Evolutionary conservation across 176 grass and related monocot genomes (phyloP), one percentile per base, ranked within the genome.

Genomic region (Tuctoria greenei): DNA sequence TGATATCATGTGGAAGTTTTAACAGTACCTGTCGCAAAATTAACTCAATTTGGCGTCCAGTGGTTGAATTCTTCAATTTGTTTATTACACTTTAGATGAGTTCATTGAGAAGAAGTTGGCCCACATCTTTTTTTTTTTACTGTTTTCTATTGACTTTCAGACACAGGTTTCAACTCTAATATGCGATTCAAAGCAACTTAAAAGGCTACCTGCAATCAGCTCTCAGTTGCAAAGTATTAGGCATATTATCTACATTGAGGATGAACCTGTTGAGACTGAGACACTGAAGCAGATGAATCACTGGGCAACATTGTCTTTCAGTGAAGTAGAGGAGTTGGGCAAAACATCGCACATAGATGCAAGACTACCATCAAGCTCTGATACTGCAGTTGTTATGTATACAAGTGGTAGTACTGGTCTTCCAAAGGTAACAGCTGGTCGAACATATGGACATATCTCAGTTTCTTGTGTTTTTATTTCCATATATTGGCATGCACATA

Each of bases 331-430:
- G 78, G 71, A 82, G 16, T 73, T 97, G 49, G 93, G 93, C 11
- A 87, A 66, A 82, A 16, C 44, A 87, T 88, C 89, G 57, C 66
- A 85, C 77, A 36, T 47, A 21, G 70, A 73, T 80, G 82, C 83
- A 61, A 87, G 81, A 59, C 62, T 97, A 69, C 93, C 93, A 82
- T 71, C 86, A 76, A 82, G 77, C 54, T 67, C 63, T 76, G 86
- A 97, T 80, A 78, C 87, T 74, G 93, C 93, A 11, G 93, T 97
- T 71, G 75, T 97, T 69, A 97, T 93, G 93, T 97, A 93, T 54
- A 97, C 93, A 55, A 97, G 93, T 25, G 90, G 93, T 74, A 97
- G 93, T 66, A 93, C 93, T 61, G 93, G 90, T 57, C 81, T 93
- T 17, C 93, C 93, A 66, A 97, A 97, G 90, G 90, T 93, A 82